Conservation (phyloP, 2,329 filamentous ascomycete genomes). For the Fusarium robinianum region DNA sequence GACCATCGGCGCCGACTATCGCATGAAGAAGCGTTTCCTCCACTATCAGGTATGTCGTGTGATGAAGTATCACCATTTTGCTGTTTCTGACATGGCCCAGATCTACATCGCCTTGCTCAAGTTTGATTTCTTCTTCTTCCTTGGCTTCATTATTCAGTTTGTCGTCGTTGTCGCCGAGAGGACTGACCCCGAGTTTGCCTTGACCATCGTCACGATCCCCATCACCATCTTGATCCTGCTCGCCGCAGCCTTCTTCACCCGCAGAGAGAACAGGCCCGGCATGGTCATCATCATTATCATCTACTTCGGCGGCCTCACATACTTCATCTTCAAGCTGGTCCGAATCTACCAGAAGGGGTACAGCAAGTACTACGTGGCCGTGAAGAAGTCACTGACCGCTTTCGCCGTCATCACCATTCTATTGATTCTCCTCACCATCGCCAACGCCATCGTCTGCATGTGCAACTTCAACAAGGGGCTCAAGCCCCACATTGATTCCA, state of each 20-base stretch:
- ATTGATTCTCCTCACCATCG: slow-evolving; percentile 85
- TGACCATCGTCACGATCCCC: slow-evolving; percentile 88
- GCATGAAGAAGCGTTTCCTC: slow-evolving; percentile 95
- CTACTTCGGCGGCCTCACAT: slow-evolving; percentile 86
- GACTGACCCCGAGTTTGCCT: slow-evolving; percentile 74
- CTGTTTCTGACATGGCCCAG: slow-evolving; percentile 49
- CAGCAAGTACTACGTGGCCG: slow-evolving; percentile 69
- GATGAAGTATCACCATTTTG: neutral
- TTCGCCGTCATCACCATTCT: slow-evolving; percentile 94
- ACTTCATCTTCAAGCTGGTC: slow-evolving; percentile 97
- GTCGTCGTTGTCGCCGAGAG: slow-evolving; percentile 81
- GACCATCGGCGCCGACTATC: slow-evolving; percentile 94
- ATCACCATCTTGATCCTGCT: slow-evolving; percentile 89
- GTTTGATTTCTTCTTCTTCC: slow-evolving; percentile 99
- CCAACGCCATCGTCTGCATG: slow-evolving; percentile 85
- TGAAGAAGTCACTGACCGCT: slow-evolving; percentile 83
- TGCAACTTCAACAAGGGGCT: slow-evolving; percentile 88
- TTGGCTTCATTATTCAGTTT: slow-evolving; percentile 98
- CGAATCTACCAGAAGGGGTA: slow-evolving; percentile 81
- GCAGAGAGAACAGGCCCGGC: slow-evolving; percentile 77
- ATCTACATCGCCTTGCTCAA: slow-evolving; percentile 98
- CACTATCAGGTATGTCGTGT: slow-evolving; percentile 78
- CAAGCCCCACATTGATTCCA: slow-evolving; percentile 78
- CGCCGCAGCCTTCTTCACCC: slow-evolving; percentile 81
- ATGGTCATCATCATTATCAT: slow-evolving; percentile 80